Evolutionary conservation across 257 asterid species (phyloP), one percentile per base, ranked within the genome.

Genomic region (Nicotiana otophora): DNA sequence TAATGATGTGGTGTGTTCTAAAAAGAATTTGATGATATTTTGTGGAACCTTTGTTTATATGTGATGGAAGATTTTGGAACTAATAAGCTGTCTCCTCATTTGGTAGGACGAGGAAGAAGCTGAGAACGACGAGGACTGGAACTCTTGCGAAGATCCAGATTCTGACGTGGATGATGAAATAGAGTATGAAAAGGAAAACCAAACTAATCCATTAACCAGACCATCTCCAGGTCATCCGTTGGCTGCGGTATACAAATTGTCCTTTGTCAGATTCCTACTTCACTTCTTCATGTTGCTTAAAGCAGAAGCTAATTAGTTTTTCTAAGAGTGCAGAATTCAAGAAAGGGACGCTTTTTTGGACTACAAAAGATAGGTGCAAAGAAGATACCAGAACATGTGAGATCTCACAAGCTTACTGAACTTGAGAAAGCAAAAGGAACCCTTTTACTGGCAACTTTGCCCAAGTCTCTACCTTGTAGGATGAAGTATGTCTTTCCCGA

Each of bases 381-480:
- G 90, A 92, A 81, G 91, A 96, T 94, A 84, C 99, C 99, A 51
- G 98, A 90, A 84, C 97, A 94, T 70, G 92, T 89, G 80, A 91
- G 99, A 83, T 87, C 86, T 74, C 99, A 87, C 89, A 94, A 92
- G 90, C 93, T 93, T 89, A 93, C 97, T 67, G 99, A 92, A 81
- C 87, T 94, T 86, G 98, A 92, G 83, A 92, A 88, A 88, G 99
- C 98, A 85, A 96, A 96, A 87, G 90, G 95, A 81, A 89, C 93
- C 48, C 98, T 96, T 83, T 86, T 94, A 80, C 93, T 96, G 84
- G 99, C 97, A 75, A 90, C 97, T 14, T 82, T 96, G 84, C 98
- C 98, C 14, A 92, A 96, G 87, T 92, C 95, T 88, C 92, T 92
- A 63, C 97, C 99, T 62, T 93, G 99, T 66, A 88, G 99, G 86